phyloP scores from a whole-genome alignment of 2,329 filamentous ascomycete genomes.

The Colletotrichum endophyticum region DNA sequence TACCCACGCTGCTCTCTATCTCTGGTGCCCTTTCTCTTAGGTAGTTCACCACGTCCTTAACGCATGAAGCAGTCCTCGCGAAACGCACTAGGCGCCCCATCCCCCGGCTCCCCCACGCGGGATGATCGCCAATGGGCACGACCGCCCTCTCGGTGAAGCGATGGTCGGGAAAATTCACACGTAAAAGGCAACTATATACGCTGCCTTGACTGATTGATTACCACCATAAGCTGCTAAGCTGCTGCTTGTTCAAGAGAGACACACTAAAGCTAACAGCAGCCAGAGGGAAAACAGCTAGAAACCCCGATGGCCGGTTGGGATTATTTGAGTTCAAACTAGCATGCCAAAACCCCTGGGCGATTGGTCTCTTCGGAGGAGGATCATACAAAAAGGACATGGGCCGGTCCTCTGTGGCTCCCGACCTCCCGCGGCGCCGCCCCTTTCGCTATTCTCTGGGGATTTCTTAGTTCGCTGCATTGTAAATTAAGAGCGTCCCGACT shows the following conservation, averaged over 20 bases:
- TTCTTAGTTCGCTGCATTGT: not conserved
- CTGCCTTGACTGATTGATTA: not conserved
- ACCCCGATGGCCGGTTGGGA: not conserved
- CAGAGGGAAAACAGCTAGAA: not conserved
- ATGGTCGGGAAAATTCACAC: not conserved
- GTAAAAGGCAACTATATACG: not conserved
- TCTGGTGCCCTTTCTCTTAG: not conserved
- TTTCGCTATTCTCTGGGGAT: not conserved
- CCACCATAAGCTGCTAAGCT: not conserved
- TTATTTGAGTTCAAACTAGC: constrained; percentile 11
- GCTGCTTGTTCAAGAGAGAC: not conserved
- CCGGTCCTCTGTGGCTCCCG: not conserved
- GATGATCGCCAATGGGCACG: not conserved
- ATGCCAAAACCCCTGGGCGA: not conserved
- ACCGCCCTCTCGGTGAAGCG: constrained; percentile 4
- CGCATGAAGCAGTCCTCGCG: not conserved
- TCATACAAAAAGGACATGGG: not conserved
- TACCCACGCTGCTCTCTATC: not conserved
- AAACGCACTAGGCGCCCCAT: not conserved
- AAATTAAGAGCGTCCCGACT: not conserved
- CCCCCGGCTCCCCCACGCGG: constrained; percentile 3
- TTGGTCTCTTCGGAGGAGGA: not conserved
- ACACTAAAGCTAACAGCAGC: not conserved
- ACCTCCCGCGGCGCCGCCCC: not conserved
- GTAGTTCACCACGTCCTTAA: not conserved